Base-by-base conservation (phyloP, 2,329 filamentous ascomycete species). In the Nannizzia gypsea region DNA sequence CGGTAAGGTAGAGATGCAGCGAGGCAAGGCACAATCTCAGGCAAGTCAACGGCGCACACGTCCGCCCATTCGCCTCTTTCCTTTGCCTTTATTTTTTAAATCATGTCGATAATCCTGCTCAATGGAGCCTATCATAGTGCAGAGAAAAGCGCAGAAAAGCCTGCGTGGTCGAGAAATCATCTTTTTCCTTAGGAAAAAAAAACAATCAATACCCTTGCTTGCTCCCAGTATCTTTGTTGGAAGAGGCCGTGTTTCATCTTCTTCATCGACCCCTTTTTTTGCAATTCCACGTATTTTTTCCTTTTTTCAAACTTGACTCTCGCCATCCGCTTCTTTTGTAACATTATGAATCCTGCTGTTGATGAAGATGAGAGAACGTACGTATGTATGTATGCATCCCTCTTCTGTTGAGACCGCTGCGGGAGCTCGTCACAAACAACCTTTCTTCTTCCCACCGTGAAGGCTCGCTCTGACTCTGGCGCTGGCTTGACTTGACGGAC, bases 161-260 rank as follows among this genome's bases (percentile, higher is more conserved):
- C 48, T 52, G 48, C 48, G 28, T 52, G 24, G 24, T 28, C 48
- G 28, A 11, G 48, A 52, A 36, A 6, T 42, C n/a, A 42, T 42
- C 15, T 31, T 36, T 36, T 36, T 13, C 13, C 31, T 36, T 36
- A 8, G 13, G 13, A 36, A 36, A 34, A 31, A 31, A 31, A 31
- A 31, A 31, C 6, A 31, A 34, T 9, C 9, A 52, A 52, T 5
- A 26, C 48, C 17, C 48, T 13, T 52, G 48, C 48, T 22, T 24
- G 22, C 13, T n/a, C 38, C 38, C 38, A 42, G 48, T 22, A 24
- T 52, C 48, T 52, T 15, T 52, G 48, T 52, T 22, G 48, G 48
- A 52, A 52, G 36, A 59, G 57, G 57, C 15, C 52, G 52, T 48
- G 17, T 52, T 22, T 40, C 38, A 59, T 59, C 57, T 38, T 52